Base-by-base conservation (phyloP, 2,329 filamentous ascomycete genomes). In the Arthrobotrys conoides region DNA sequence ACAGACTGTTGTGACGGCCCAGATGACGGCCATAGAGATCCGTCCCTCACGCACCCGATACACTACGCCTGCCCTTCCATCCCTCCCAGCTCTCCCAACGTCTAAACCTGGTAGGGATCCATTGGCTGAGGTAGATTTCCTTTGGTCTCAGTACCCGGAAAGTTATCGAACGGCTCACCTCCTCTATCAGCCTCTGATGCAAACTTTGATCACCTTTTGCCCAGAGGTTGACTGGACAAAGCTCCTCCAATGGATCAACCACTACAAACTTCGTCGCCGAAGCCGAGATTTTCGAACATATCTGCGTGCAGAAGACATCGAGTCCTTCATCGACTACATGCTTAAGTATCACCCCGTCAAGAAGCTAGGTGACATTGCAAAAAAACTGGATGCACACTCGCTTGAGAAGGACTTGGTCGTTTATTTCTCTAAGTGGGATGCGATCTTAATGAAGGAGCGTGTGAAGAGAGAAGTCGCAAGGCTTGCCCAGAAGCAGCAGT, bases 321-420 rank as follows among this genome's bases (percentile, higher is more conserved):
- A 78, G 24, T 63, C 75, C 20, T 78, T 78, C 46, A 63, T 78
- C 38, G 75, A 78, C 55, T 78, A 67, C 44, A 78, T 78, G 75
- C 53, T 72, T 20, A 71, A 72, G 18, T 78, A 49, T 20, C 68
- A 72, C 66, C 75, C 75, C 8, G 68, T 72, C 55, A 57, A 69
- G 22, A 65, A 51, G 0, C 18, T 51, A 33, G 55, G 68, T 41
- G 68, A 78, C 3, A 57, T 30, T 14, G 68, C 75, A 10, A 20
- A 36, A 6, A 20, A 51, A 2, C 48, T 72, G 53, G 48, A 72
- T 33, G 24, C 41, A 18, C 16, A 30, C n/a, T 22, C 36, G 2
- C 12, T 72, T n/a, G 49, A 57, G 6, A 27, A 24, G 4, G 63
- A 72, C 24, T 33, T 72, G 27, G 33, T n/a, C 38, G n/a, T 18